These are phyloP conservation scores for Triticum urartu DNA, from an alignment of 176 grass and related monocot species.

Conservation along the genomic window DNA sequence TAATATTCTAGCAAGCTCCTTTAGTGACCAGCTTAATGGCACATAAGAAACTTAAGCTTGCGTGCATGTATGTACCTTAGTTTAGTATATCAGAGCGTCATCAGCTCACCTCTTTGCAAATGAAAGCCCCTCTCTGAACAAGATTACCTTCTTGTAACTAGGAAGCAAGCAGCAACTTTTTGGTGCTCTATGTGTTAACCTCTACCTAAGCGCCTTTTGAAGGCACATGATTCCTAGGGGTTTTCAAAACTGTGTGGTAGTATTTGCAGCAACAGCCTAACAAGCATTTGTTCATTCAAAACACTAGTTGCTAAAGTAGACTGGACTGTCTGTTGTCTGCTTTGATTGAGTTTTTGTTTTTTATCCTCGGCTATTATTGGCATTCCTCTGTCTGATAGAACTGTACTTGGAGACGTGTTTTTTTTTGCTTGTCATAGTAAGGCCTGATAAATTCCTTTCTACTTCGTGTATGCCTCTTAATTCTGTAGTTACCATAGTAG, in stretches of 20 bases:
- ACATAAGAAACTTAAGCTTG: neutral
- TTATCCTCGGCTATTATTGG: neutral
- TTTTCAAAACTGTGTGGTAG: neutral
- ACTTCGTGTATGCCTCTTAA: neutral
- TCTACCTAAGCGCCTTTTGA: neutral
- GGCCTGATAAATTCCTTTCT: neutral
- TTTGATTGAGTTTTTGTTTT: neutral
- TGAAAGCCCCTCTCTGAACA: neutral
- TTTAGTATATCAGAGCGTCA: neutral
- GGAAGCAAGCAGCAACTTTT: neutral
- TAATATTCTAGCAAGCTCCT: neutral
- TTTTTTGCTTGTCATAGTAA: neutral
- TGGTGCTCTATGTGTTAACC: neutral
- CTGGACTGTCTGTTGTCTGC: neutral
- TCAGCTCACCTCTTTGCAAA: neutral
- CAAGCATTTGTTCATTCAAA: slow-evolving; percentile 10
- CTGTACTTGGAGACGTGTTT: neutral
- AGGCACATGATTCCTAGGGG: neutral
- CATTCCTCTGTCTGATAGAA: neutral
- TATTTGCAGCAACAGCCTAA: neutral
- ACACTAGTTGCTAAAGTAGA: neutral
- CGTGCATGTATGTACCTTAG: neutral
- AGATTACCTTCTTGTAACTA: neutral
- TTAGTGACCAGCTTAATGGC: neutral
- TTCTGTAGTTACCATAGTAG: neutral